Evolutionary conservation across 2,329 filamentous ascomycete genomes (phyloP).

Genomic region (Pestalotiopsis sp.): DNA sequence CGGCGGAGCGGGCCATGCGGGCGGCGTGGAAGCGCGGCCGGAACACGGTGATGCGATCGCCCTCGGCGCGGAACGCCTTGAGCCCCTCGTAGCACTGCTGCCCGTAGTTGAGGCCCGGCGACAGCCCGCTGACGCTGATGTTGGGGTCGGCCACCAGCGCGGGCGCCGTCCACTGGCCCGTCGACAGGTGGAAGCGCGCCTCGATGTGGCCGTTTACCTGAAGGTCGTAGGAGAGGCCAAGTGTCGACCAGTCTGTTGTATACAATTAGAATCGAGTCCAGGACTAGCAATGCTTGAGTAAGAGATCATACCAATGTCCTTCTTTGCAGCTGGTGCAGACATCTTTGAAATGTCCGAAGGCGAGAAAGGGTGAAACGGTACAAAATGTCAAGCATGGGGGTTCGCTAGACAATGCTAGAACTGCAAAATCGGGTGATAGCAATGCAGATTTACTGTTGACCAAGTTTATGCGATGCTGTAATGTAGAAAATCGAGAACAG

Average conservation of each 20-base stretch:
- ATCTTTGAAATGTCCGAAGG: not conserved
- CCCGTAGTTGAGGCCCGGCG: constrained; percentile 12
- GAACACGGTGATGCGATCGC: constrained; percentile 6
- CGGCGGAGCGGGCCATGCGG: constrained; percentile 7
- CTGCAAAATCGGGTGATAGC: not conserved
- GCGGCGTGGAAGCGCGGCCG: constrained; percentile 4
- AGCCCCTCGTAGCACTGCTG: constrained; percentile 13
- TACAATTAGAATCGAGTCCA: not conserved
- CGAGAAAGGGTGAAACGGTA: not conserved
- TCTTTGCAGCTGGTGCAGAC: constrained; percentile 11
- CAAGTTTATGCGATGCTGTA: not conserved
- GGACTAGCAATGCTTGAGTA: not conserved
- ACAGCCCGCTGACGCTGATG: constrained; percentile 6
- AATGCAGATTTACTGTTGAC: not conserved
- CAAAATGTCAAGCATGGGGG: not conserved
- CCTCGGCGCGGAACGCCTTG: constrained; percentile 9
- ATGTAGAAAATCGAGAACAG: not conserved
- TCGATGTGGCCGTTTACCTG: constrained; percentile 13
- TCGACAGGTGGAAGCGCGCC: constrained; percentile 2
- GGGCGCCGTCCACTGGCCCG: constrained; percentile 6
- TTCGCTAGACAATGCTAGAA: not conserved
- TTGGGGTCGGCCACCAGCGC: not conserved
- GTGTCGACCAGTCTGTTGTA: constrained; percentile 11
- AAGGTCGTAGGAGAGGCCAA: constrained; percentile 14
- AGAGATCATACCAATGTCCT: constrained; percentile 7